A percentile compares a stretch with the other conserved stretches of the same genome.
These are phyloP conservation scores for Sordaria brevicollis DNA, from an alignment of 495 filamentous ascomycete genomes.

Conservation along the genomic window DNA sequence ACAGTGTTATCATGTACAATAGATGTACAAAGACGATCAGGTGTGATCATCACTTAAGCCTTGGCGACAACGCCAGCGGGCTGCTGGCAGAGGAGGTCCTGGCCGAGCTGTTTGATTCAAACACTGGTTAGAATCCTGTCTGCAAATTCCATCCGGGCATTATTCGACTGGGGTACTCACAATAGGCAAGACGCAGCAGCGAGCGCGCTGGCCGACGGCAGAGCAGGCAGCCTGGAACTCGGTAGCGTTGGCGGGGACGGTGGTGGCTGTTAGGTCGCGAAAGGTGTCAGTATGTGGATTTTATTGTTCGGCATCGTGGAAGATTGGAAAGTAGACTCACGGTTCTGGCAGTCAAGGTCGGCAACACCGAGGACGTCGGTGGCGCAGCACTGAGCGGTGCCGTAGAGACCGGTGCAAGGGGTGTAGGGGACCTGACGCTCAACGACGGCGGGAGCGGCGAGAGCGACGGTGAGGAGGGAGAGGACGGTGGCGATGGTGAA, in stretches of 20 bases:
- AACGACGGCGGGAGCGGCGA: slow-evolving; percentile 16
- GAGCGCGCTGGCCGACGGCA: slow-evolving; percentile 31
- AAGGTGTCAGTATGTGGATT: slow-evolving; percentile 1
- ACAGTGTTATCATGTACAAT: too few species aligned
- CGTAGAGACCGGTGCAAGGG: slow-evolving; percentile 31
- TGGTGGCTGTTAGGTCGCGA: slow-evolving; percentile 8
- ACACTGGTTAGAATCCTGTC: too few species aligned
- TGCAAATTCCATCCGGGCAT: background rate
- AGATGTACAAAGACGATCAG: background rate
- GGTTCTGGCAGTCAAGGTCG: slow-evolving; percentile 32
- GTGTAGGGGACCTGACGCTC: slow-evolving; percentile 25
- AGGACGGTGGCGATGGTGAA: slow-evolving; percentile 15
- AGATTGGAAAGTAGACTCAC: slow-evolving; percentile 10
- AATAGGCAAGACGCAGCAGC: slow-evolving; percentile 33
- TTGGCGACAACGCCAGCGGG: slow-evolving; percentile 20
- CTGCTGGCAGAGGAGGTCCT: slow-evolving; percentile 29
- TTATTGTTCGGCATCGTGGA: background rate
- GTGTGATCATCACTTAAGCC: background rate
- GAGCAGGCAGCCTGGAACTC: slow-evolving; percentile 26
- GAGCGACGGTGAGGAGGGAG: slow-evolving; percentile 13
- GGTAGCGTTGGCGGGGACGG: slow-evolving; percentile 14
- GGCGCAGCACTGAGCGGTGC: slow-evolving; percentile 31
- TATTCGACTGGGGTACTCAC: slow-evolving; percentile 5
- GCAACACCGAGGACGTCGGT: slow-evolving; percentile 33
- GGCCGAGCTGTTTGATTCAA: slow-evolving; percentile 13